A percentile compares a stretch with the other conserved stretches of the same genome.
Conservation (phyloP, 192 early-diverging fungal species). For the Coemansia sp. region DNA sequence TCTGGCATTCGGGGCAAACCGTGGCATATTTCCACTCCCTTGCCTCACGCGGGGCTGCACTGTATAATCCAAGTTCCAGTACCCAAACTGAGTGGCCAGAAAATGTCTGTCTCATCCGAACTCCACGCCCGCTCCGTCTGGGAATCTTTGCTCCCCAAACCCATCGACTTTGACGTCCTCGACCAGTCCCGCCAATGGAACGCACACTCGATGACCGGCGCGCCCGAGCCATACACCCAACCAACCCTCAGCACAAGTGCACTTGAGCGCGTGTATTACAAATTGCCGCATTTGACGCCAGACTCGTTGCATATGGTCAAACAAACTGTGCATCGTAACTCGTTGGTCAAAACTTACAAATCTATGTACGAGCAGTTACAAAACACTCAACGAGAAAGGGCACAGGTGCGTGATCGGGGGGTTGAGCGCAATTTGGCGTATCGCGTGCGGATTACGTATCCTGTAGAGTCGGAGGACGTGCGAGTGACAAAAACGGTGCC, state of each 20-base stretch:
- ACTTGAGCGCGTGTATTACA: constrained; percentile 16
- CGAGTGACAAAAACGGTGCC: constrained; percentile 17
- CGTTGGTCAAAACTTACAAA: neutral
- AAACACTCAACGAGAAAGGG: neutral
- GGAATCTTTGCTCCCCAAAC: constrained; percentile 1
- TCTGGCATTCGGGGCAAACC: neutral
- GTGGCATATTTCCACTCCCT: neutral
- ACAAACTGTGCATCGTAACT: neutral
- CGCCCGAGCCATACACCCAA: constrained; percentile 15
- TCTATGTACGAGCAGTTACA: neutral
- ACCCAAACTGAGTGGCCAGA: neutral
- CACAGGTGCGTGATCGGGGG: neutral
- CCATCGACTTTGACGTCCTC: constrained; percentile 3
- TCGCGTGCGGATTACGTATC: neutral
- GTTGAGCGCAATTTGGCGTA: neutral
- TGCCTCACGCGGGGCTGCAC: constrained; percentile 38
- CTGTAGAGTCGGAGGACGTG: neutral
- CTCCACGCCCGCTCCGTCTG: constrained; percentile 21
- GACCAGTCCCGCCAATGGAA: constrained; percentile 18
- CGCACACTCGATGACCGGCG: constrained; percentile 16
- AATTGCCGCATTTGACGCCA: constrained; percentile 19
- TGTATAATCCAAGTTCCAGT: constrained; percentile 29
- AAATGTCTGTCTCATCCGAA: constrained; percentile 24
- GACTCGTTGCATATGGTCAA: constrained; percentile 1
- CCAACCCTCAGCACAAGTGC: constrained; percentile 24